These are phyloP conservation scores for Immersiella caudata DNA, from an alignment of 495 filamentous ascomycete species.

Conservation along the genomic window DNA sequence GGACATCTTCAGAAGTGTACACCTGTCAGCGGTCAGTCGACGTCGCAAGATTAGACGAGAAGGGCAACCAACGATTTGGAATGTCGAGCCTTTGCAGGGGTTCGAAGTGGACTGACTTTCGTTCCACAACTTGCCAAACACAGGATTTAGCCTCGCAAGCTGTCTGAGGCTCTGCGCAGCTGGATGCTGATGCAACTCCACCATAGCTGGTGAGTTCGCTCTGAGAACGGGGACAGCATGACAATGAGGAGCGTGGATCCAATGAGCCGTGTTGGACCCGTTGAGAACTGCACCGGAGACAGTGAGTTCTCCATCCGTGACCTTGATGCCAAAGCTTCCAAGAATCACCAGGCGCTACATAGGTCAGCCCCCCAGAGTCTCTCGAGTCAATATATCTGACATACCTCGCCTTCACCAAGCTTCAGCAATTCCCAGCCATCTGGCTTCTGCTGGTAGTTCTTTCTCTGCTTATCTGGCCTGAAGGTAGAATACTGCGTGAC, in stretches of 20 bases:
- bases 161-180: conserved; percentile 57
- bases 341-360: conserved; percentile 65
- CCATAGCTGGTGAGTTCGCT: conserved; percentile 50
- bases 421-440: conserved; percentile 42
- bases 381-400: background rate
- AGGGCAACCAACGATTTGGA: conserved; percentile 41
- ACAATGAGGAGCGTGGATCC: conserved; percentile 73
- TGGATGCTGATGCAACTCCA: conserved; percentile 57
- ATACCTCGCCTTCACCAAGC: conserved; percentile 52
- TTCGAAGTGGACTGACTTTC: conserved; percentile 30
- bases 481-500: conserved; percentile 46
- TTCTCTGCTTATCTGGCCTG: conserved; percentile 44
- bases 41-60: background rate
- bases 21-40: conserved; percentile 42
- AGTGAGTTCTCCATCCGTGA: conserved; percentile 60
- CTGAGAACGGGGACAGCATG: conserved; percentile 76
- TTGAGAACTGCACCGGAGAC: conserved; percentile 68
- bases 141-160: conserved; percentile 64
- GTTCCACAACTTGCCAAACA: conserved; percentile 77
- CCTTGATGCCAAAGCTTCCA: conserved; percentile 73
- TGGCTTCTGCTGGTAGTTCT: conserved; percentile 42
- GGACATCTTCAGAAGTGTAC: conserved; percentile 49
- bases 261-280: conserved; percentile 53
- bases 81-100: conserved; percentile 30
- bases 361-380: conserved; percentile 1